phyloP scores from a whole-genome alignment of 768 basidiomycete genomes.

The Ramaria sp. region DNA sequence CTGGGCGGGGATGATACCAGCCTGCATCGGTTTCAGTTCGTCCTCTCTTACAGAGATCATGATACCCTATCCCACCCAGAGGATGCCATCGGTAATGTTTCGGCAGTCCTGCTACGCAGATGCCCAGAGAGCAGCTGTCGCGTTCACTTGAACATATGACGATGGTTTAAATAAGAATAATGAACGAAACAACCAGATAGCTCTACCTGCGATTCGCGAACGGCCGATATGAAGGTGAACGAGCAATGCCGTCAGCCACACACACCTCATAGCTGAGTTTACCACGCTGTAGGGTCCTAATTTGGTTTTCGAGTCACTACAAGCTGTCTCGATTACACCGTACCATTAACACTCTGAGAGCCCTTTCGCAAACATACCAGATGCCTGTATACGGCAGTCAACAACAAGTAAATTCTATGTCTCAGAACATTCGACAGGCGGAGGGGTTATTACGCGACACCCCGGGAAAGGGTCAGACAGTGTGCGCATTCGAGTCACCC shows the following conservation, averaged over 20 bases:
- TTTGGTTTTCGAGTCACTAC: background rate
- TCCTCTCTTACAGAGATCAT: background rate
- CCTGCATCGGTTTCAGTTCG: no score
- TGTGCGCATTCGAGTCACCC: slow-evolving; percentile 23
- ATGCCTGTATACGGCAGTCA: background rate
- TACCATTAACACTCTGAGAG: background rate
- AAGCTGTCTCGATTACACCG: background rate
- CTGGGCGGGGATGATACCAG: background rate
- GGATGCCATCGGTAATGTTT: background rate
- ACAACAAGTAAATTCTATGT: slow-evolving; percentile 15
- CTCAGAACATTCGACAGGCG: slow-evolving; percentile 30
- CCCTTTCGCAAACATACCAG: background rate
- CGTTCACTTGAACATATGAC: no score
- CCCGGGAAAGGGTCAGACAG: slow-evolving; percentile 31
- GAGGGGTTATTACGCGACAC: slow-evolving; percentile 34
- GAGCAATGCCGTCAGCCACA: no score
- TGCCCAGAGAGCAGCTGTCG: no score
- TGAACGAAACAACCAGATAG: background rate
- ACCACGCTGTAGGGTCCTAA: background rate
- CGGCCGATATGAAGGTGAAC: no score
- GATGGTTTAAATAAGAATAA: no score
- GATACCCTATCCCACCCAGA: background rate
- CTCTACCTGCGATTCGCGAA: no score
- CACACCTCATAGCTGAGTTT: background rate
- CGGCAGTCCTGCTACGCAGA: no score